Evolutionary conservation across 208 protist genomes (phyloP), one percentile per base, ranked within the genome.

Genomic region (Zelonia costaricensis): DNA sequence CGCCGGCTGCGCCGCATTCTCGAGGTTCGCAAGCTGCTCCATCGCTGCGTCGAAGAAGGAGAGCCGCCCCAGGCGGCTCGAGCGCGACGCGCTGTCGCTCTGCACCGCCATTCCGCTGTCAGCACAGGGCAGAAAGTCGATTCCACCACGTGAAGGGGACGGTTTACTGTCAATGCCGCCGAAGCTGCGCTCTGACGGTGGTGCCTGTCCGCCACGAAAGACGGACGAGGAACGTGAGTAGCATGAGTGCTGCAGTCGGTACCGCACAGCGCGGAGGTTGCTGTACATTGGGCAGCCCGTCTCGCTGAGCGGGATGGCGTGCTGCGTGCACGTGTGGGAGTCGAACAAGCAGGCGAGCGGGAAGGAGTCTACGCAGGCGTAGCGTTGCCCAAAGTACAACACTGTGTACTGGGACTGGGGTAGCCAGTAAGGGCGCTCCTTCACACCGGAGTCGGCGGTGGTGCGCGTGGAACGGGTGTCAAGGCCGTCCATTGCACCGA

Each of bases 281-380:
- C 8, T 1, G 31, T 31, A 68, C 1, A 74, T 40, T 15, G 79
- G 35, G 9, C 49, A 23, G 15, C 84, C 84, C 16, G 63, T 39
- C 27, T 82, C 80, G 45, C 36, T 47, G n/a, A 91, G 54, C 8
- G 80, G 84, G 0, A 91, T 20, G 10, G 53, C 55, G 54, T 78
- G 73, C 23, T 20, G 52, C 8, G 49, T 39, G 25, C 74, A 80
- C 10, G 60, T 47, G 25, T 64, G 22, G 15, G 79, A 86, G 54
- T 91, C 84, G 23, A 86, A 58, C 15, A 82, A 16, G 15, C 62
- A 81, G 15, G 63, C 52, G 10, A 84, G 28, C 25, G 70, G 45
- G 10, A 73, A 80, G 25, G 64, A 39, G 0, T 55, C 54, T 13
- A 80, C 70, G 9, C 75, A 74, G 13, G 84, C 47, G 69, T 79